Evolutionary conservation across 176 grass and related monocot genomes (phyloP).

Genomic region (Otatea glauca): DNA sequence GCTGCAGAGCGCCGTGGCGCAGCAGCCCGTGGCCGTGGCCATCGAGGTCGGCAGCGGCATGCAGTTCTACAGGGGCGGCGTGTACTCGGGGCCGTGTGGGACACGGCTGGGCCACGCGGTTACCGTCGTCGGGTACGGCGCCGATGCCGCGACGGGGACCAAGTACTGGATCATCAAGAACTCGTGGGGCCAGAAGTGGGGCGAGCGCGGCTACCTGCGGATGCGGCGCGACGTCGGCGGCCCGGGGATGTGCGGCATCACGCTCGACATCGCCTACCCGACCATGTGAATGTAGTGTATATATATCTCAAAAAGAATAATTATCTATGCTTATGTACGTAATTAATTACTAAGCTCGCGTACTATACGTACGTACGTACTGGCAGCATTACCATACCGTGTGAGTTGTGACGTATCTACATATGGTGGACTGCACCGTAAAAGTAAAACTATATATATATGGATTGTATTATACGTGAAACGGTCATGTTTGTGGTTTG

Average conservation of each 20-base stretch:
- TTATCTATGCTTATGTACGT: too few species aligned
- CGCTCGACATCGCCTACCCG: slow-evolving; percentile 43
- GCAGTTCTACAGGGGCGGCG: slow-evolving; percentile 54
- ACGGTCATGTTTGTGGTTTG: not conserved
- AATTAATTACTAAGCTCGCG: too few species aligned
- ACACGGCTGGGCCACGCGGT: slow-evolving; percentile 46
- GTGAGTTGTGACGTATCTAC: not conserved
- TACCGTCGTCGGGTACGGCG: slow-evolving; percentile 58
- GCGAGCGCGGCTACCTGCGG: slow-evolving; percentile 41
- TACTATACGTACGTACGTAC: not conserved
- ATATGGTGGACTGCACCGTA: not conserved
- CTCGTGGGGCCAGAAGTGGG: slow-evolving; percentile 41
- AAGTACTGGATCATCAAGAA: slow-evolving; percentile 61
- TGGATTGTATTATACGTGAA: not conserved
- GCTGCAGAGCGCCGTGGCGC: slow-evolving; percentile 38
- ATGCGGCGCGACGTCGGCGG: slow-evolving; percentile 18
- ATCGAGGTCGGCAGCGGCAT: slow-evolving; percentile 46
- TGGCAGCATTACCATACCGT: not conserved
- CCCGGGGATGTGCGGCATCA: slow-evolving; percentile 35
- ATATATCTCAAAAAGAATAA: not conserved
- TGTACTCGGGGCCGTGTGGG: slow-evolving; percentile 54
- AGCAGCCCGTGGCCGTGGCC: slow-evolving; percentile 52
- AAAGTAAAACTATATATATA: not conserved
- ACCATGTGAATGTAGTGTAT: not conserved
- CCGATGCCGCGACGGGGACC: not conserved